These are phyloP conservation scores for Candida morakotiae DNA, from an alignment of 805 yeast species.

Conservation along the genomic window DNA sequence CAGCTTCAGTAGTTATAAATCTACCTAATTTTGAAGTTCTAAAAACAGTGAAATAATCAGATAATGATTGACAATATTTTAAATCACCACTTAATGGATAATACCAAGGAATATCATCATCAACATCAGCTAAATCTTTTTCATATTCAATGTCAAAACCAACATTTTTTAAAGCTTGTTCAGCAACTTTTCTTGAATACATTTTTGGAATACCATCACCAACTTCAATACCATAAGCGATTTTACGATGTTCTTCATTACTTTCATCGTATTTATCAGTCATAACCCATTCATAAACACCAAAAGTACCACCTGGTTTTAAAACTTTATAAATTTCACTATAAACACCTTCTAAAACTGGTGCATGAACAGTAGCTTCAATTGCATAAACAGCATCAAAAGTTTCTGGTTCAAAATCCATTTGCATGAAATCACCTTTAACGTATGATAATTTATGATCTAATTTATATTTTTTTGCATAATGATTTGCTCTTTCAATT, in stretches of 20 bases:
- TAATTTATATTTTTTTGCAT: slow-evolving; percentile 63
- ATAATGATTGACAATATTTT: slow-evolving; percentile 74
- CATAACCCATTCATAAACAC: slow-evolving; percentile 99
- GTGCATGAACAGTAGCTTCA: slow-evolving; percentile 98
- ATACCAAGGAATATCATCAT: slow-evolving; percentile 93
- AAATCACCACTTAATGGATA: slow-evolving; percentile 94
- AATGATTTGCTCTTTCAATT: slow-evolving; percentile 83
- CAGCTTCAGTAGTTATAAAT: slow-evolving; percentile 73
- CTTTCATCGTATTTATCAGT: slow-evolving; percentile 86
- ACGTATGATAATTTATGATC: slow-evolving; percentile 76
- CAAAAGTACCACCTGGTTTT: slow-evolving; percentile 97
- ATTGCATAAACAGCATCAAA: slow-evolving; percentile 98
- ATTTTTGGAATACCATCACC: slow-evolving; percentile 99
- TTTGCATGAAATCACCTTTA: slow-evolving; percentile 98
- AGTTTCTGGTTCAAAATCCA: slow-evolving; percentile 87
- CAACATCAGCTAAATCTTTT: slow-evolving; percentile 76
- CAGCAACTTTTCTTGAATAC: slow-evolving; percentile 83
- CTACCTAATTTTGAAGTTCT: slow-evolving; percentile 90
- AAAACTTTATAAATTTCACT: slow-evolving; percentile 89
- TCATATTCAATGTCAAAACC: slow-evolving; percentile 80
- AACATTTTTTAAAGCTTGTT: slow-evolving; percentile 75
- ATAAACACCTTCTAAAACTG: slow-evolving; percentile 92
- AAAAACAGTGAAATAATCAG: slow-evolving; percentile 77
- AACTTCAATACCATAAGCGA: slow-evolving; percentile 94
- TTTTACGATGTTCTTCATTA: slow-evolving; percentile 85